Percentiles rank a stretch among this genome's conserved stretches.
These are phyloP conservation scores for Cylindrotheca closterium DNA, from an alignment of 108 stramenopile genomes.

Conservation along the genomic window DNA sequence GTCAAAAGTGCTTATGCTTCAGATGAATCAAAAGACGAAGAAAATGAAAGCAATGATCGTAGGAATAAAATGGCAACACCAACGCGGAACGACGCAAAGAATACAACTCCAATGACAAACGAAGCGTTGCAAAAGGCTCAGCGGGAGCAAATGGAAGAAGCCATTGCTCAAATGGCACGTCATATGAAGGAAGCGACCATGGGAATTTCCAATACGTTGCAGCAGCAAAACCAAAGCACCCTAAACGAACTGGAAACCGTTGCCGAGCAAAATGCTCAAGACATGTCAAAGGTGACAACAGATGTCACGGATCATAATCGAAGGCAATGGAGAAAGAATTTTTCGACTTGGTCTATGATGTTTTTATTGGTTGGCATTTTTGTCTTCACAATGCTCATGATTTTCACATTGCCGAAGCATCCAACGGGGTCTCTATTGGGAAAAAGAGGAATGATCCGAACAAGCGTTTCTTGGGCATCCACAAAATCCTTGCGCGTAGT, in stretches of 20 bases:
- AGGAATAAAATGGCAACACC: neutral
- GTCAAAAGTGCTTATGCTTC: neutral
- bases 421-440: conserved; percentile 14
- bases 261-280: conserved; percentile 59
- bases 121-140: conserved; percentile 70
- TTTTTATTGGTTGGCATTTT: conserved; percentile 30
- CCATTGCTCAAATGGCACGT: conserved; percentile 59
- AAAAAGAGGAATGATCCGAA: conserved; percentile 1
- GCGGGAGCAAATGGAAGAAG: conserved; percentile 76
- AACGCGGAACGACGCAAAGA: neutral
- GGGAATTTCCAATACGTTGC: conserved; percentile 58
- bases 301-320: conserved; percentile 49
- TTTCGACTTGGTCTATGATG: conserved; percentile 25
- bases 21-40: conserved; percentile 10
- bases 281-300: conserved; percentile 51
- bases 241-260: conserved; percentile 67
- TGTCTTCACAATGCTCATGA: conserved; percentile 26
- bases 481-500: neutral
- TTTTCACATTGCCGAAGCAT: conserved; percentile 41
- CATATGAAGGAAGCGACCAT: conserved; percentile 70
- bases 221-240: conserved; percentile 52
- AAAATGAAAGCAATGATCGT: conserved; percentile 10
- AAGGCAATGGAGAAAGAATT: neutral
- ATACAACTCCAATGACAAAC: conserved; percentile 1
- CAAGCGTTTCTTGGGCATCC: neutral